A percentile compares a stretch with the other conserved stretches of the same genome.
Evolutionary conservation across 1,284 basidiomycete species (phyloP).

Genomic region (Limonomyces culmigenus): DNA sequence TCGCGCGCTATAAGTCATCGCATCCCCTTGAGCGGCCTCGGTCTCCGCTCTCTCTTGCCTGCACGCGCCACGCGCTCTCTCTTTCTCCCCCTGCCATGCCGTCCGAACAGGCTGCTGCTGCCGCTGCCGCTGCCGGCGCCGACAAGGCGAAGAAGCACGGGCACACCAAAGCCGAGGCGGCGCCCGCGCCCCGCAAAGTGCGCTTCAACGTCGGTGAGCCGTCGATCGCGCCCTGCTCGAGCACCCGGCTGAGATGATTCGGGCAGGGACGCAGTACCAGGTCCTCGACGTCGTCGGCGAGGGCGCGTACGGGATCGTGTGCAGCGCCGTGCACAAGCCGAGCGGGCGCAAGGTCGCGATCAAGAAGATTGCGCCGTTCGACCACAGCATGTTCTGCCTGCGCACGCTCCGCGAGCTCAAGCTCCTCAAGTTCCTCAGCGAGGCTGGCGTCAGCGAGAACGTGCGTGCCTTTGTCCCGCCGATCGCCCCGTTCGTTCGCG

Average conservation of each 20-base stretch:
- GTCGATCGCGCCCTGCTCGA: background rate
- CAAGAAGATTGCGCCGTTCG: conserved; percentile 87
- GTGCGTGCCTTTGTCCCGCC: conserved; percentile 27
- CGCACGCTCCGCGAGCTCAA: conserved; percentile 79
- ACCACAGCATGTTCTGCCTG: conserved; percentile 84
- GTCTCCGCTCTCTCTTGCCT: too few relatives aligned
- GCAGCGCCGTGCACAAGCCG: conserved; percentile 70
- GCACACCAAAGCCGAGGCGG: conserved; percentile 41
- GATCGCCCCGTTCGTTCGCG: conserved; percentile 3
- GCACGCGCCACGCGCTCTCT: too few relatives aligned
- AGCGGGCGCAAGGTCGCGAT: conserved; percentile 74
- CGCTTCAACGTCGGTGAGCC: conserved; percentile 81
- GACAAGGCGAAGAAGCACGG: conserved; percentile 40
- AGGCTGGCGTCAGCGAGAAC: conserved; percentile 86
- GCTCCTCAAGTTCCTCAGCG: conserved; percentile 79
- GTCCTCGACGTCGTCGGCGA: conserved; percentile 85
- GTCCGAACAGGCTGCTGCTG: background rate
- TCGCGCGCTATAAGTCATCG: too few relatives aligned
- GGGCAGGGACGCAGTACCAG: conserved; percentile 63
- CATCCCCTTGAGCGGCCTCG: too few relatives aligned
- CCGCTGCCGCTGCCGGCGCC: conserved; percentile 4
- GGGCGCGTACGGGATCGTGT: conserved; percentile 79
- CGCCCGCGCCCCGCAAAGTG: conserved; percentile 69
- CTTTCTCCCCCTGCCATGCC: background rate
- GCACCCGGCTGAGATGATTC: background rate